These are phyloP conservation scores for Coemansia sp. DNA, from an alignment of 371 early-diverging fungal genomes.

Conservation along the genomic window DNA sequence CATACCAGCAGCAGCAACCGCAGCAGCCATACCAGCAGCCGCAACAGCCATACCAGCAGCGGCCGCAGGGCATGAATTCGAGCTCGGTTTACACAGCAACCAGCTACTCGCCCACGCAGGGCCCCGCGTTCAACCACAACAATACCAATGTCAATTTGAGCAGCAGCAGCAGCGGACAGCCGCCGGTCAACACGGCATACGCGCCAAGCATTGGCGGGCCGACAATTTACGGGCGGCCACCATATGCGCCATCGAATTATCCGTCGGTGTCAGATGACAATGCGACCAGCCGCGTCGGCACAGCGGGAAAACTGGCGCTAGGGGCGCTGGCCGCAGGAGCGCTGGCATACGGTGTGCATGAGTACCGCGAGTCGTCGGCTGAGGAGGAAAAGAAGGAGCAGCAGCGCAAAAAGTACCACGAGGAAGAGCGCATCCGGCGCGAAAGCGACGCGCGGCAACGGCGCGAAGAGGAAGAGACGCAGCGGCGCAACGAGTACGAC, in stretches of 20 bases:
- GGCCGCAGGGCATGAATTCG: neutral
- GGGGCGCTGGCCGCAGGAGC: conserved; percentile 42
- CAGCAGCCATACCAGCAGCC: neutral
- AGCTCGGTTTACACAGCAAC: conserved; percentile 10
- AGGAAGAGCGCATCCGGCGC: conserved; percentile 24
- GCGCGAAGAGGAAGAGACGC: conserved; percentile 40
- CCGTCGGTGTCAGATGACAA: conserved; percentile 3
- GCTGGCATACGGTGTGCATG: conserved; percentile 41
- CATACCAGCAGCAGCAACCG: neutral
- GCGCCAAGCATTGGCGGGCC: conserved; percentile 8
- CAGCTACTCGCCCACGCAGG: conserved; percentile 10
- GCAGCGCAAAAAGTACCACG: conserved; percentile 19
- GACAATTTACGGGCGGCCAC: conserved; percentile 6
- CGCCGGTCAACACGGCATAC: neutral
- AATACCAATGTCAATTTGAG: neutral
- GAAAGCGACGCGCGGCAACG: conserved; percentile 26
- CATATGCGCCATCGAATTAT: conserved; percentile 1
- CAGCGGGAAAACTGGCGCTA: conserved; percentile 27
- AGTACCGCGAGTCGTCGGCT: conserved; percentile 12
- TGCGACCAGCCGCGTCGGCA: conserved; percentile 13
- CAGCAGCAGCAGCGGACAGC: neutral
- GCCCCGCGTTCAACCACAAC: conserved; percentile 5
- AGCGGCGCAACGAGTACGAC: conserved; percentile 28
- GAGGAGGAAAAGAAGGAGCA: conserved; percentile 17
- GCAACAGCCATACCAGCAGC: neutral